phyloP scores from a whole-genome alignment of 305 asterid species.

The Fraxinus xanthoxyloides region DNA sequence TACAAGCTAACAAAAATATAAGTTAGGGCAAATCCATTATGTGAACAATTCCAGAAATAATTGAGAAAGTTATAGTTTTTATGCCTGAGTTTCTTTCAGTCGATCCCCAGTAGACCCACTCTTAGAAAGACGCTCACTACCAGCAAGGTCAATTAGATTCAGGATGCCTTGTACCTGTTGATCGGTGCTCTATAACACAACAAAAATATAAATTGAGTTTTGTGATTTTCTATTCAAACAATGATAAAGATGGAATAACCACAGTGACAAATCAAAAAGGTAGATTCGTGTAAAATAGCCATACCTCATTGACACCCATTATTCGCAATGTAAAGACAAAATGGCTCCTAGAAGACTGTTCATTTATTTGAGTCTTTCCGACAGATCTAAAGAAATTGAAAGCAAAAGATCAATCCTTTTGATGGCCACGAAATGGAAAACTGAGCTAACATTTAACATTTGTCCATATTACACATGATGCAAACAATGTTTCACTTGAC shows the following conservation, averaged over 20 bases:
- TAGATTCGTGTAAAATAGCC: constrained; percentile 1
- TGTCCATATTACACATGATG: not conserved
- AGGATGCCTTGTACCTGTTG: constrained; percentile 94
- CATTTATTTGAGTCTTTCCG: constrained; percentile 95
- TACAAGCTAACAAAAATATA: not conserved
- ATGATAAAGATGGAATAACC: not conserved
- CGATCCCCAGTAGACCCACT: constrained; percentile 97
- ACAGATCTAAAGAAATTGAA: constrained; percentile 56
- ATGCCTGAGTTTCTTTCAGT: constrained; percentile 93
- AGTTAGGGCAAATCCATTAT: not conserved
- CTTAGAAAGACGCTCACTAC: constrained; percentile 95
- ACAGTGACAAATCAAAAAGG: not conserved
- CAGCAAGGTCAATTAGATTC: constrained; percentile 94
- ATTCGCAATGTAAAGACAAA: constrained; percentile 86
- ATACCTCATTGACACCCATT: constrained; percentile 82
- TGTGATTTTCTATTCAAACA: constrained; percentile 1
- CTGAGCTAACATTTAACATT: not conserved
- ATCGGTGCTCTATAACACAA: constrained; percentile 63
- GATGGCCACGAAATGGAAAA: not conserved
- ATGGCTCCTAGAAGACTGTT: constrained; percentile 93
- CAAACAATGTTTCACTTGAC: not conserved
- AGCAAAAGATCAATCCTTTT: constrained; percentile 2
- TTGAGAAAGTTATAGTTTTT: not conserved
- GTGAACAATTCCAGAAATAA: not conserved
- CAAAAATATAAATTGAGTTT: not conserved